Evolutionary conservation across 352 stramenopile species (phyloP), one percentile per base, ranked within the genome.

Genomic region (Phytophthora megakarya): DNA sequence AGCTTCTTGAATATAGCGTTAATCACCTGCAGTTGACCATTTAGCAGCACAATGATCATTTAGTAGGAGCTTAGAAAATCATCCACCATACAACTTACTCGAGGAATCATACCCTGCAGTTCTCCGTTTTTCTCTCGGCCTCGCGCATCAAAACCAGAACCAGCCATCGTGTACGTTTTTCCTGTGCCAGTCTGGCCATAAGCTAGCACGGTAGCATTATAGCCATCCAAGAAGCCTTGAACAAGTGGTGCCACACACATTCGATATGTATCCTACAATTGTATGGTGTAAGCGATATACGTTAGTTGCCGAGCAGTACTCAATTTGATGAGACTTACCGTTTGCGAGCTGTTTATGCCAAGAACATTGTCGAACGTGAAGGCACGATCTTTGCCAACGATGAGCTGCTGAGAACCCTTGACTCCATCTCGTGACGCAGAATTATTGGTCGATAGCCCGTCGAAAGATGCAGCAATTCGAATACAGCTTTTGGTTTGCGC

Each of bases 81-180:
- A 21, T 1, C 12, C 6, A n/a, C 42, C 3, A 28, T 10, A 18
- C 16, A 11, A 69, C 77, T 44, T 72, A 96, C 81, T 13, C 89
- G 84, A 12, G 90, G 90, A 47, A 97, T 96, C 33, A 97, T 93
- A 11, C 90, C 90, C 35, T 90, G 77, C 8, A 80, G 43, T 0
- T 87, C 83, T 8, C 76, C 68, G 18, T 75, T 77, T 52, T 89
- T 81, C 50, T 91, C 76, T 35, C 81, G 86, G 26, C 78, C 46
- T 49, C 56, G 58, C 16, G 68, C 64, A 64, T 88, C 77, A 26
- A 77, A 84, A 25, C 78, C 78, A 18, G 72, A 61, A 13, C 86
- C 86, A 9, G 81, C 86, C 94, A 99, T 98, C 1, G 96, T 99
- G 61, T 97, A 96, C 0, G 96, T 99, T 72, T 99, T 99, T 42